Base-by-base conservation (phyloP, 805 yeast genomes). In the Schwanniomyces yamadae region DNA sequence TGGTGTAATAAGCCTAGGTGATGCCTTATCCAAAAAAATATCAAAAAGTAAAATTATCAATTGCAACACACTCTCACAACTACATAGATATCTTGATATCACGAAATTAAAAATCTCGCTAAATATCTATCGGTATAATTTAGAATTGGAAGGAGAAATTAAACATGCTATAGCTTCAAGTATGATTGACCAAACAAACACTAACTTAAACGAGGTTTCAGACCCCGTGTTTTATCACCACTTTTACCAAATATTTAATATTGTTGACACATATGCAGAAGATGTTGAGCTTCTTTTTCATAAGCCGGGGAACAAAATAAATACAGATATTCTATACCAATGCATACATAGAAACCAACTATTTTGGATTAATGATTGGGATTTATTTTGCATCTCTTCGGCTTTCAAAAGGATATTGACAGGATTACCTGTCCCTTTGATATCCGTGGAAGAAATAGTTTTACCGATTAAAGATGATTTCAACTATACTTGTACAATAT, bases 91-190 rank as follows among this genome's bases (percentile, higher is more conserved):
- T 42, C 65, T 90, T 15, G 96, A 90, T 57, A 78, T 91, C 28
- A 82, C 95, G 3, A 73, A 73, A 36, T 60, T 91, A 29, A 80
- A 90, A 45, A 81, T 91, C 27, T 81, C 90, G 2, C 70, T 90
- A 27, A 76, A 78, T 31, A 84, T 87, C 5, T 89, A 87, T 55
- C 61, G 81, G 26, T 80, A 82, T 50, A 84, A 87, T 47, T 71
- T 72, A 39, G 71, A 73, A 36, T 66, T 77, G 27, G 70, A 69
- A 34, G 72, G 58, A 5, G 28, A 44, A 16, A 31, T 50, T 12
- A 27, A 27, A 10, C 26, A 45, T 11, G 31, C 53, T 6, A 49
- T 45, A 40, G 37, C 49, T 18, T 28, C 39, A 16, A 39, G 49
- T 2, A 54, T 55, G 6, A 43, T 59, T 22, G 48, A 62, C 14